Evolutionary conservation across 1,139 yeast species (phyloP).

Genomic region (Pichia sp.): DNA sequence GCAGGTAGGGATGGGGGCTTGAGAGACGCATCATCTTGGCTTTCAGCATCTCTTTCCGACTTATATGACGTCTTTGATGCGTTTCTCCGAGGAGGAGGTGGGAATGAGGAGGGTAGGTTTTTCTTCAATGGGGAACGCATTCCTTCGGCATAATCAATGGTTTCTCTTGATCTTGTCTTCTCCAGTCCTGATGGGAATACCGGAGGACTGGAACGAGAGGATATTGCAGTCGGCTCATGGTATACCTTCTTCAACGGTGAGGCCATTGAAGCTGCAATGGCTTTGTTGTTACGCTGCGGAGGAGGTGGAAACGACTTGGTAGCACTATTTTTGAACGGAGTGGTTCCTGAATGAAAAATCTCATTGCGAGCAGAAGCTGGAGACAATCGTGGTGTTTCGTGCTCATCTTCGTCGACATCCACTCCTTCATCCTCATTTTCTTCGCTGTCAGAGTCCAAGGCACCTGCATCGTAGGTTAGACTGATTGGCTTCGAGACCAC

Average conservation of each 20-base stretch:
- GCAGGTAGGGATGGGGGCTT: conserved; percentile 6
- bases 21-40: not conserved
- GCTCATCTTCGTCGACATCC: not conserved
- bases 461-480: conserved; percentile 7
- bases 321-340: conserved; percentile 9
- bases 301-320: conserved; percentile 8
- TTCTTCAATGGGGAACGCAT: conserved; percentile 16
- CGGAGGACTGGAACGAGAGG: not conserved
- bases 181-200: not conserved
- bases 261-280: conserved; percentile 2
- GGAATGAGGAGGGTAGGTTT: not conserved
- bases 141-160: conserved; percentile 14
- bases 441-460: conserved; percentile 9
- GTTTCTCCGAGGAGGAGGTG: conserved; percentile 14
- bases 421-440: too few relatives aligned
- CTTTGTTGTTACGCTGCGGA: conserved; percentile 9
- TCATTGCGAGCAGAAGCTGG: not conserved
- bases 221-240: not conserved
- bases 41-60: not conserved
- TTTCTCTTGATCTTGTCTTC: not conserved
- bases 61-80: not conserved
- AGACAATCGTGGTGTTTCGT: not conserved
- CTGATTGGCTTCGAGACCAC: conserved; percentile 12
- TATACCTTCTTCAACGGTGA: conserved; percentile 2
- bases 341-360: not conserved